Base-by-base conservation (phyloP, 805 yeast genomes). In the Phaffomyces antillensis region DNA sequence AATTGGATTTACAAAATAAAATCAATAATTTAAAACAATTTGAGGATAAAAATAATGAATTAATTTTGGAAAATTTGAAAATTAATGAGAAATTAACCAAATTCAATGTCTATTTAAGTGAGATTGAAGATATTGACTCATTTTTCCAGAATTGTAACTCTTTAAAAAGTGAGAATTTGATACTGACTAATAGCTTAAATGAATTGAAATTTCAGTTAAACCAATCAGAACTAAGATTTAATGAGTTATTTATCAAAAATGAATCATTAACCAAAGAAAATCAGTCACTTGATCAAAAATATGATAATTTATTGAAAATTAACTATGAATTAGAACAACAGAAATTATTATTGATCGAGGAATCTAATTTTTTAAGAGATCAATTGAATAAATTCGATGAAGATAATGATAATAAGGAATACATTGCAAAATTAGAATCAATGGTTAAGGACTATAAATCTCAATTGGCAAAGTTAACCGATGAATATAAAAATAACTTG, bases 381-480 rank as follows among this genome's bases (percentile, higher is more conserved):
- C 82, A 79, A 59, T 58, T 83, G 41, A 73, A 78, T 43, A 71
- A 71, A 28, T 57, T 76, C 39, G 81, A 76, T 47, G 55, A 58
- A 12, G 52, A 57, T n/a, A 46, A 52, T 26, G 57, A 55, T 10
- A 53, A 52, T 36, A 44, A 53, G 13, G 41, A 45, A 13, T 54
- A 58, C 38, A 52, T 55, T 12, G 39, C 47, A 25, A 50, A 47
- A 34, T 46, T 53, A 57, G 67, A 52, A 37, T 48, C 62, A 37
- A 56, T 83, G 26, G 71, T 82, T 2, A 80, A 75, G 37, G 77
- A 74, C 4, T 79, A 81, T 52, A 80, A 78, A 52, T 40, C 30
- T 9, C 47, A 44, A 41, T 23, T 44, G 5, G 41, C 23, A 35
- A 42, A 44, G n/a, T 12, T 44, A 12, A 54, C 54, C 15, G 79